Base-by-base conservation (phyloP, 163 green algal species). In the Picocystis sp. region DNA sequence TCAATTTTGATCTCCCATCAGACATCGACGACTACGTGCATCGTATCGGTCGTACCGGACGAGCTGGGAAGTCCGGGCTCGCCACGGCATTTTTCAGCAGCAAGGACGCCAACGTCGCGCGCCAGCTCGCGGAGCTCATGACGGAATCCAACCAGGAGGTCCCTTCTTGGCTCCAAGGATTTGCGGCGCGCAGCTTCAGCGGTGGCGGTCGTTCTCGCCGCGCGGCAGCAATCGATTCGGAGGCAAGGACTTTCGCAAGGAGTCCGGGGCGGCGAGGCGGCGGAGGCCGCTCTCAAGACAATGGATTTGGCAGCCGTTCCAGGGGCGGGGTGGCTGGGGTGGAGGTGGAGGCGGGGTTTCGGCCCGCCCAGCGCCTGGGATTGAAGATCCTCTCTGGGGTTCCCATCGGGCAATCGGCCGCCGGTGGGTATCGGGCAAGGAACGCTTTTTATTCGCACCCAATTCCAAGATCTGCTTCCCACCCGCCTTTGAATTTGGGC, bases 141-240 rank as follows among this genome's bases (percentile, higher is more conserved):
- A 50, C 61, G n/a, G 84, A 95, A 73, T 84, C 83, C 46, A 92
- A 92, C 62, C 86, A 96, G 76, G 74, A 92, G 56, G 81, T 94
- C 51, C 88, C 86, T 19, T 66, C 66, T 46, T 94, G 83, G 82
- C 72, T 96, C 58, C 65, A 72, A 45, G 81, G 74, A 65, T 83
- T 85, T 34, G 78, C 84, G 2, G 33, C 56, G 9, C 61, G 72
- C 55, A 55, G 62, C 1, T 74, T 70, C 52, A 75, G 75, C 38
- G 63, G 61, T 57, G 48, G 47, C 47, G 41, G 56, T 43, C 54
- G 67, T 22, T 52, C 52, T 15, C 25, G 66, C 11, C 12, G 61
- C n/a, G 59, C 45, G 73, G 77, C 19, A 74, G 80, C 47, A 70
- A 64, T 55, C 73, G 77, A 57, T 96, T 96, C 58, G 87, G 87